phyloP scores from a whole-genome alignment of 2,329 filamentous ascomycete genomes.

The Epichloe elymi region DNA sequence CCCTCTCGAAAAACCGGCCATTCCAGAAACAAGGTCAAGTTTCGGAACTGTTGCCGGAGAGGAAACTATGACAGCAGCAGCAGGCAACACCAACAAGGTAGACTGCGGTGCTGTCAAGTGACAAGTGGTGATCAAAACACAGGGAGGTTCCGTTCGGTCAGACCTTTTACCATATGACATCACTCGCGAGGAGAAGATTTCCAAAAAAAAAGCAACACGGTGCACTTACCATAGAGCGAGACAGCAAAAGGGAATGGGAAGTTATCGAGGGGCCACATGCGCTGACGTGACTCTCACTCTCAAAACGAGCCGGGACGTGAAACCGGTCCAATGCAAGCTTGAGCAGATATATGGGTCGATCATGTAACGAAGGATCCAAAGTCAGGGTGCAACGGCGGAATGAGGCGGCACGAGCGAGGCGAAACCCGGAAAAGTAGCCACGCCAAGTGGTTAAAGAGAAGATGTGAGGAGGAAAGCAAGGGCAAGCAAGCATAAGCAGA shows the following conservation, averaged over 20 bases:
- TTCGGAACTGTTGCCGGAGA: background rate
- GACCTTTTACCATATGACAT: slow-evolving; percentile 55
- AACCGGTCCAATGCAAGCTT: background rate
- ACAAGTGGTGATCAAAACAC: slow-evolving; percentile 25
- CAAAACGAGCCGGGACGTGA: background rate
- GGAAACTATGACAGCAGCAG: background rate
- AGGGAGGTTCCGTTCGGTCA: slow-evolving; percentile 35
- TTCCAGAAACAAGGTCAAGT: background rate
- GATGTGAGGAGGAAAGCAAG: background rate
- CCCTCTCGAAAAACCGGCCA: background rate
- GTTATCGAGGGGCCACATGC: background rate
- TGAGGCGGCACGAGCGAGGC: background rate
- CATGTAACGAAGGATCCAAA: background rate
- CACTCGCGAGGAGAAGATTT: slow-evolving; percentile 22
- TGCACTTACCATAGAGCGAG: background rate
- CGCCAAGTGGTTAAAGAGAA: background rate
- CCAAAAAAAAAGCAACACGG: background rate
- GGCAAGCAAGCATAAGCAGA: background rate
- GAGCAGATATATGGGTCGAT: background rate
- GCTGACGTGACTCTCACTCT: background rate
- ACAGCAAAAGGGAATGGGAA: background rate
- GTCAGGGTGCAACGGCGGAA: background rate
- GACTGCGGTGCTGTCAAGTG: background rate
- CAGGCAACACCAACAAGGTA: background rate
- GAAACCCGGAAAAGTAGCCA: background rate